A percentile compares a stretch with the other conserved stretches of the same genome.
Conservation (phyloP, 257 asterid genomes). For the Przewalskia tangutica region DNA sequence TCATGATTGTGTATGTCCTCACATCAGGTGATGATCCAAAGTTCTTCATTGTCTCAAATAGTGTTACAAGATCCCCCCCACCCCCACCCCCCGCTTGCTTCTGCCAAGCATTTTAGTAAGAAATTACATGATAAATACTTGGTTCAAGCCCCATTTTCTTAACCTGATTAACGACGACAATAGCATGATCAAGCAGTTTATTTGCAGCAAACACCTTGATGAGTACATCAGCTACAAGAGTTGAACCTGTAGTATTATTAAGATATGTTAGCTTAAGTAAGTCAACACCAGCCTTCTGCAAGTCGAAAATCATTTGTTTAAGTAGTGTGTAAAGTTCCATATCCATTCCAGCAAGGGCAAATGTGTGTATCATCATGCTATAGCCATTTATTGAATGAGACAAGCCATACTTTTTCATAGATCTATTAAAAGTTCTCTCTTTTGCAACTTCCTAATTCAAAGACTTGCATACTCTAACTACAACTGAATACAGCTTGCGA, state of each 20-base stretch:
- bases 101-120: constrained; percentile 53
- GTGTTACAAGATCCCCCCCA: constrained; percentile 15
- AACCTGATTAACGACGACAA: constrained; percentile 27
- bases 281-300: constrained; percentile 24
- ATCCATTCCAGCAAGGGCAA: constrained; percentile 43
- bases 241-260: constrained; percentile 16
- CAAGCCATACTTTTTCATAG: constrained; percentile 41
- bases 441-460: constrained; percentile 39
- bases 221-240: constrained; percentile 32
- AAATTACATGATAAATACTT: constrained; percentile 44
- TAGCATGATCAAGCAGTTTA: constrained; percentile 32
- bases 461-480: constrained; percentile 48
- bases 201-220: constrained; percentile 50
- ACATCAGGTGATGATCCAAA: constrained; percentile 56
- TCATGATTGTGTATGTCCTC: constrained; percentile 42
- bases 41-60: constrained; percentile 39
- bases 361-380: constrained; percentile 29
- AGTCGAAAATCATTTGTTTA: constrained; percentile 35
- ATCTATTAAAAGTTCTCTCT: constrained; percentile 19
- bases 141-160: constrained; percentile 34
- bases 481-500: constrained; percentile 23
- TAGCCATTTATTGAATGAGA: constrained; percentile 23
- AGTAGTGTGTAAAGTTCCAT: constrained; percentile 40
- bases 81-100: constrained; percentile 11
- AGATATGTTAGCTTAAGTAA: constrained; percentile 24